Evolutionary conservation across 331 rosid genomes (phyloP).

Genomic region (Pyracantha coccinea): DNA sequence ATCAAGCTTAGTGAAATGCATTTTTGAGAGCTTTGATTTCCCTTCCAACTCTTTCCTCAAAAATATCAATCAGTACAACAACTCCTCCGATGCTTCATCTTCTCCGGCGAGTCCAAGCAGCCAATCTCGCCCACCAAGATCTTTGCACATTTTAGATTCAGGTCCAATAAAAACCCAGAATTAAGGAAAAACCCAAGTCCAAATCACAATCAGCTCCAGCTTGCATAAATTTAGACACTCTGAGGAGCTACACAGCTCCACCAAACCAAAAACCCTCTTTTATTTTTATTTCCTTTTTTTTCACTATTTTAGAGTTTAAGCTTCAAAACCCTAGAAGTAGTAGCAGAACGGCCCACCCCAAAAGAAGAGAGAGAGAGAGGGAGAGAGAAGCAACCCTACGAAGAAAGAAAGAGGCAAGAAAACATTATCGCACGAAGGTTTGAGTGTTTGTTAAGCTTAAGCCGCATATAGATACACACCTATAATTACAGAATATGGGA

Average conservation of each 20-base stretch:
- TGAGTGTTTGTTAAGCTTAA: neutral
- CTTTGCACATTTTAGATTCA: slow-evolving; percentile 23
- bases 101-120: slow-evolving; percentile 19
- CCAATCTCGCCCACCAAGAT: slow-evolving; percentile 25
- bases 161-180: slow-evolving; percentile 10
- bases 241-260: neutral
- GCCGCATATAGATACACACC: neutral
- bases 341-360: neutral
- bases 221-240: slow-evolving; percentile 5
- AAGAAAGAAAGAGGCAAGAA: slow-evolving; percentile 6
- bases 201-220: neutral
- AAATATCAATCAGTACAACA: slow-evolving; percentile 14
- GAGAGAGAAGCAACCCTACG: slow-evolving; percentile 28
- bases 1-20: slow-evolving; percentile 98
- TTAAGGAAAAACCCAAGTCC: neutral
- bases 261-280: neutral
- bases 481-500: neutral
- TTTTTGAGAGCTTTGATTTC: slow-evolving; percentile 27
- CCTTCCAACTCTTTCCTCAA: neutral
- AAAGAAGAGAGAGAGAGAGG: neutral
- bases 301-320: neutral
- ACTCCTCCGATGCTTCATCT: slow-evolving; percentile 35
- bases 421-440: slow-evolving; percentile 1
- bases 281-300: neutral
- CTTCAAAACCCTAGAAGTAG: slow-evolving; percentile 26